Base-by-base conservation (phyloP, 768 basidiomycete species). In the Hemileccinum rubropunctum region DNA sequence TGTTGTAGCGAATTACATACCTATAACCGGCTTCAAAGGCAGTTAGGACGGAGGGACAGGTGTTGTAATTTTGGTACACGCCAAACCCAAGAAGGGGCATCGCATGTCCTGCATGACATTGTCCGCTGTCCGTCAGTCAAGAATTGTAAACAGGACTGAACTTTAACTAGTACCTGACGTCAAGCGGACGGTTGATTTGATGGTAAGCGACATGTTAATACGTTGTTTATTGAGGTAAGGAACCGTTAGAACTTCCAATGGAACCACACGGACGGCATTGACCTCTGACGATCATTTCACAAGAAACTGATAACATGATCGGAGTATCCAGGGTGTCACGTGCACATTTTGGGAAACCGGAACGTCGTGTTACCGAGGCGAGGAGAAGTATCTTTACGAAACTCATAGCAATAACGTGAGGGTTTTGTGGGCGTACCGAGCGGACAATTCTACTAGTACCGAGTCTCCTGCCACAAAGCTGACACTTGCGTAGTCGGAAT, bases 81-180 rank as follows among this genome's bases (percentile, higher is more conserved):
- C 81, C 87, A 48, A 88, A 82, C 12, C 88, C 87, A 3, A 90
- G 71, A 6, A 75, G 63, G 20, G 88, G 87, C 70, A 89, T 82
- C 20, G 66, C 49, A 63, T 79, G 65, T 14, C 85, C 86, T 76
- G 50, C 42, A 10, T 48, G 18, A n/a, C n/a, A n/a, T n/a, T n/a
- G 39, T 6, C 8, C 34, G 27, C 18, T 37, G 39, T 23, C 39
- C 30, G 27, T 61, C 39, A 51, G 45, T 13, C 28, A 23, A 23
- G 20, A 51, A 35, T 37, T 2, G 27, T 32, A 36, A 41, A n/a
- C n/a, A 45, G 33, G 14, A 33, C 40, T 46, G 37, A 54, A 54
- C 55, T 38, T 38, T 51, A 54, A 51, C 36, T 50, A 23, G 23
- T 6, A 73, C 73, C 73, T 57, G 70, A 71, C 53, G 67, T 59